Base-by-base conservation (phyloP, 2,329 filamentous ascomycete genomes). In the Penicillium janthinellum region DNA sequence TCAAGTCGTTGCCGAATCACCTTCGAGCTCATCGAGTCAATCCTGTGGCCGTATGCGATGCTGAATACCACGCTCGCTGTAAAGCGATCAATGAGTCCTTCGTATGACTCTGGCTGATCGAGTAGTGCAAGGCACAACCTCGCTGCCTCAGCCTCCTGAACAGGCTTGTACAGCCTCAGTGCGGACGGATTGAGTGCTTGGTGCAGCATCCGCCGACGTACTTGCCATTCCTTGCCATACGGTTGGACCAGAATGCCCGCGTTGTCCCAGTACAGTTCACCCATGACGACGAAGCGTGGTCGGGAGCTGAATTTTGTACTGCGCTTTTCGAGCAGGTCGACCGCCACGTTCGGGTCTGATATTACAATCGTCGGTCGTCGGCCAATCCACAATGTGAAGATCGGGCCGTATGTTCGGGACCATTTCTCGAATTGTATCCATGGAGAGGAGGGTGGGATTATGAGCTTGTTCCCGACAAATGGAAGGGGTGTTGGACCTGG, bases 41-140 rank as follows among this genome's bases (percentile, higher is more conserved):
- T 82, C 7, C 81, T 76, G 58, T 81, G 80, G 0, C 81, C 81
- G 62, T 83, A 83, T 10, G 81, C 75, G 8, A 83, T 79, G 42
- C 76, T 81, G 61, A 83, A 83, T 0, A 82, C 80, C 39, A 82
- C 77, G 61, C 78, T 81, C 3, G 78, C 75, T 0, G 81, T 82
- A 62, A 81, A 83, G 0, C 79, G 72, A 68, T 83, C 81, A 22
- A 83, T 61, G 8, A 62, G 72, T 28, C 78, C 75, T 59, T 79
- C 78, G 65, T 83, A 82, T 70, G 78, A 82, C 22, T 72, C 72
- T 1, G 60, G 62, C 7, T 70, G 69, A 12, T 71, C 68, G 15
- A 83, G 65, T 4, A 83, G 68, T 10, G 80, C 73, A 54, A 63
- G 72, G 58, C 77, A 79, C 10, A 84, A 64, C 14, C 80, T 72